Conservation (phyloP, 768 basidiomycete species). For the Dentipellis sp. region DNA sequence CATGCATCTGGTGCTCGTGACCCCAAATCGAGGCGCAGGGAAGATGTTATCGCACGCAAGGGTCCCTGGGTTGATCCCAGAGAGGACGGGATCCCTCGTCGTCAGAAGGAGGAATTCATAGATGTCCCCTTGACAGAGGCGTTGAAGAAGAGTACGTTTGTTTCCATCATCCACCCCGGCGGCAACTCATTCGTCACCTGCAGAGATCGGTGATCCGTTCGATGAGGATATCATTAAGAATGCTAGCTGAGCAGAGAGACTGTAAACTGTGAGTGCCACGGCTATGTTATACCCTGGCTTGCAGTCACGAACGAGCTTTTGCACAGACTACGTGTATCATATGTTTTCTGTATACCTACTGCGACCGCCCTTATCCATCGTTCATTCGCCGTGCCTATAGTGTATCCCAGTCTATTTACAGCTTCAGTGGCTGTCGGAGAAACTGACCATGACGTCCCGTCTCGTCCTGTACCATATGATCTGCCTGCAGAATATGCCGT, state of each 20-base stretch:
- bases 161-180: background rate
- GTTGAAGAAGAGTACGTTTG: conserved; percentile 8
- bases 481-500: no score
- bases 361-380: no score
- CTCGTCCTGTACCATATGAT: no score
- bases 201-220: conserved; percentile 24
- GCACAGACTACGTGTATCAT: no score
- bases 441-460: no score
- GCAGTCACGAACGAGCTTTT: no score
- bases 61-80: conserved; percentile 2
- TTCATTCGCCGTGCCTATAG: no score
- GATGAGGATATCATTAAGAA: conserved; percentile 19
- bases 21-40: conserved; percentile 13
- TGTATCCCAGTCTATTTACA: no score
- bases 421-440: no score
- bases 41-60: conserved; percentile 7
- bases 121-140: conserved; percentile 8
- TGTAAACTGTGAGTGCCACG: no score
- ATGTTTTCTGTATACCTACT: no score
- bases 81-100: conserved; percentile 5
- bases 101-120: conserved; percentile 10
- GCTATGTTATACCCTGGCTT: no score
- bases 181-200: background rate
- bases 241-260: conserved; percentile 3
- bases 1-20: conserved; percentile 11